A percentile compares a stretch with the other conserved stretches of the same genome.
Evolutionary conservation across 257 asterid genomes (phyloP).

Genomic region (Capsicum chinense): DNA sequence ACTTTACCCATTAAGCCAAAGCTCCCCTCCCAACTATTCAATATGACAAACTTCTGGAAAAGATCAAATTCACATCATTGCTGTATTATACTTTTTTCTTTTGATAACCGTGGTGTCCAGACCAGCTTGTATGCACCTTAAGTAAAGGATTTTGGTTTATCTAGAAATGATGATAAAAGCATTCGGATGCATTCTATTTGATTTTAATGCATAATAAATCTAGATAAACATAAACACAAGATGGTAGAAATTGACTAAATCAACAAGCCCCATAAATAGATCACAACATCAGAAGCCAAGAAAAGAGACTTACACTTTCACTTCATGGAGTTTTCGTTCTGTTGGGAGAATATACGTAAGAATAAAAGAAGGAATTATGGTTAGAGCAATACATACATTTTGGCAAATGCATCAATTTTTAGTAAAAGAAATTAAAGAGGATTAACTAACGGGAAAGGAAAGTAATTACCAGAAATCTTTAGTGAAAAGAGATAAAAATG

Average conservation of each 20-base stretch:
- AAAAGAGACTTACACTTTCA: background rate
- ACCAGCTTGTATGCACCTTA: too few species aligned
- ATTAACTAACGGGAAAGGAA: background rate
- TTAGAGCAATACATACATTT: background rate
- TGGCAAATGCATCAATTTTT: slow-evolving; percentile 3
- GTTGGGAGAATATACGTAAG: background rate
- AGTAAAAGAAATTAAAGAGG: background rate
- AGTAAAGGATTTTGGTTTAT: background rate
- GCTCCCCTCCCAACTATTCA: background rate
- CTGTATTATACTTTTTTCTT: background rate
- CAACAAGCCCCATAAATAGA: background rate
- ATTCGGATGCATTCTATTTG: background rate
- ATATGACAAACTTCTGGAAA: background rate
- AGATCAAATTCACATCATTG: background rate
- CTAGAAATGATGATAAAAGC: background rate
- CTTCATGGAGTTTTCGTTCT: background rate
- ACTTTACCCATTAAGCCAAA: too few species aligned
- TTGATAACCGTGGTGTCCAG: too few species aligned
- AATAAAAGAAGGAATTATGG: background rate
- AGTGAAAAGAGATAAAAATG: background rate
- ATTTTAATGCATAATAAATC: background rate
- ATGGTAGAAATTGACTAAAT: background rate
- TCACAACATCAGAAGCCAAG: too few species aligned
- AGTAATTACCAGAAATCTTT: background rate
- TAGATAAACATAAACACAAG: background rate